Evolutionary conservation across 176 grass and related monocot genomes (phyloP), one percentile per base, ranked within the genome.

Genomic region (Ampelocalamus luodianensis): DNA sequence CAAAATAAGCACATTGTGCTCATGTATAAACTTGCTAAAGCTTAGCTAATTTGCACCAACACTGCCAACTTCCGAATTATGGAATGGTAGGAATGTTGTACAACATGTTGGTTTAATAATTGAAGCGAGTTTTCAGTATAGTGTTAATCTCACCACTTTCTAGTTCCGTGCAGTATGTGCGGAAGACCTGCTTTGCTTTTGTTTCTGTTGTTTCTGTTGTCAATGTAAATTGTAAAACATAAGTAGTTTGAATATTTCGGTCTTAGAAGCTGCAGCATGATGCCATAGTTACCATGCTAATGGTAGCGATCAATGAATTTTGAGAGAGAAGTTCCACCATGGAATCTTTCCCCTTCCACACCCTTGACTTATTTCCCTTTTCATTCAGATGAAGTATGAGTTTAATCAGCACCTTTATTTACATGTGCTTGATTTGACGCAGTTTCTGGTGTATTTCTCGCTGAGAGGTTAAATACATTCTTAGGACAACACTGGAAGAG

Each of bases 361-460:
- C 37, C 29, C 12, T 15, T 72, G 70, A 63, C 12, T 50, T 75
- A 39, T 48, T 12, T 53, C 12, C 10, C 14, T 74, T 65, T 20
- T 36, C 58, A 55, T 77, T 42, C 24, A 54, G 12, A 53, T 49
- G 45, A 29, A 23, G 8, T 58, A 27, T 11, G 11, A 17, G 7
- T 71, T 64, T 64, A 18, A 45, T 29, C 5, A 27, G 1, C 37
- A 1, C 7, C 22, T 82, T 78, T 72, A 45, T 64, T 75, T 32
- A 59, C 27, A 9, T 73, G 1, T 79, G 10, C 15, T 76, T 42
- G 10, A 65, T 80, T 82, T 79, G 12, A 55, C 83, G 76, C 88
- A 98, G 95, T 98, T 93, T 87, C 89, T 68, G 95, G 93, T 60
- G 95, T 98, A 40, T 98, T 91, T 79, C 86, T 93, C 22, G 89